Conservation (phyloP, 306 rosid genomes). For the Calophaca sinica region DNA sequence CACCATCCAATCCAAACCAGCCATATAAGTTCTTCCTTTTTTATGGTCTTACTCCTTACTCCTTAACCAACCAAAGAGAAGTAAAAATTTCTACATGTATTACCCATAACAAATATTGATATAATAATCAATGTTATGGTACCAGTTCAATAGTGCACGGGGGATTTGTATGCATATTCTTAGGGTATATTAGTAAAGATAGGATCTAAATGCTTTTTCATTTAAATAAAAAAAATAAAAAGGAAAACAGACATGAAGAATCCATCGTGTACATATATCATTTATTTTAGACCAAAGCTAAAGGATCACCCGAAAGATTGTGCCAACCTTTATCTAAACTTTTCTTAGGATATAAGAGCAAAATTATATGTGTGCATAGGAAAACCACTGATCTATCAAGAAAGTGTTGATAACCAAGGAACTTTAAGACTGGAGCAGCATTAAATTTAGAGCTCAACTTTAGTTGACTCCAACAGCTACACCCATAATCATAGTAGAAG, state of each 20-base stretch:
- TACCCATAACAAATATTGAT: too few relatives aligned
- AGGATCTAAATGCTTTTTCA: constrained; percentile 43
- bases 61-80: too few relatives aligned
- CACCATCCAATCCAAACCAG: too few relatives aligned
- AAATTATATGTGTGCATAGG: constrained; percentile 32
- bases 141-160: constrained; percentile 33
- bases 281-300: constrained; percentile 48
- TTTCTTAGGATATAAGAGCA: constrained; percentile 54
- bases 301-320: constrained; percentile 58
- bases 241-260: constrained; percentile 40
- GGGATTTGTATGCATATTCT: constrained; percentile 44
- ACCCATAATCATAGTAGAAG: constrained; percentile 31
- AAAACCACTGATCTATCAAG: constrained; percentile 39
- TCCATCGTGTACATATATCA: constrained; percentile 32
- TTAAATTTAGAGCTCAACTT: constrained; percentile 48
- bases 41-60: too few relatives aligned
- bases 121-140: background rate
- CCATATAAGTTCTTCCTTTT: too few relatives aligned
- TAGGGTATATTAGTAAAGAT: constrained; percentile 33
- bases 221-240: constrained; percentile 20
- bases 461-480: constrained; percentile 44
- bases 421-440: constrained; percentile 54
- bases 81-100: too few relatives aligned
- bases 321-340: constrained; percentile 62
- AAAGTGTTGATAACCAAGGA: constrained; percentile 41